Conservation (phyloP, 2,329 filamentous ascomycete genomes). For the Aspergillus nomiae region DNA sequence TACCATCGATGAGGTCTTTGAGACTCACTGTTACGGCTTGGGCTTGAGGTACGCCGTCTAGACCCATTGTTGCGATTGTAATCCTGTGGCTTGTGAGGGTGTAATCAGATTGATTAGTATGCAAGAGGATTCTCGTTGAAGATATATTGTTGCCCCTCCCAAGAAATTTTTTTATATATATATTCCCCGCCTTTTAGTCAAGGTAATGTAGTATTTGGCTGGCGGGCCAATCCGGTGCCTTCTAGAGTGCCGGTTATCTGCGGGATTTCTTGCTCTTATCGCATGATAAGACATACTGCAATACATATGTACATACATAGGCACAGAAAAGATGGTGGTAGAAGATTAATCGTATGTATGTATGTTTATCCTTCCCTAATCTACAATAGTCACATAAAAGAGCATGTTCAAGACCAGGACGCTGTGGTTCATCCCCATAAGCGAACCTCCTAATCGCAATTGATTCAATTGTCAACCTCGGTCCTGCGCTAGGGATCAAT, state of each 20-base stretch:
- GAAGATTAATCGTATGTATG: background rate
- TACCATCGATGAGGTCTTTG: slow-evolving; percentile 51
- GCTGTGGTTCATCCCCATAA: background rate
- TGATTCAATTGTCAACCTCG: background rate
- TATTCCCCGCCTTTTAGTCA: slow-evolving; percentile 27
- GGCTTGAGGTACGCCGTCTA: slow-evolving; percentile 27
- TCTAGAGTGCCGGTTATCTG: slow-evolving; percentile 9
- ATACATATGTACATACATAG: too few relatives aligned
- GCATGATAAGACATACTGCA: background rate
- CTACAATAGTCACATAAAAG: background rate
- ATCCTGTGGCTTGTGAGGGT: background rate
- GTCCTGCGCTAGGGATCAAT: background rate
- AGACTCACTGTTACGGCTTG: slow-evolving; percentile 52
- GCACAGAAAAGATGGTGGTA: background rate
- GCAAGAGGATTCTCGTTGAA: too few relatives aligned
- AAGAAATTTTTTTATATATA: background rate
- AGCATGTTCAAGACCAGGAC: too few relatives aligned
- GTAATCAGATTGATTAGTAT: background rate
- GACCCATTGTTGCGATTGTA: slow-evolving; percentile 18
- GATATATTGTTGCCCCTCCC: background rate
- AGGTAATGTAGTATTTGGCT: background rate
- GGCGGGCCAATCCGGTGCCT: slow-evolving; percentile 22
- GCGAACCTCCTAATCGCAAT: background rate
- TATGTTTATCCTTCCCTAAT: background rate
- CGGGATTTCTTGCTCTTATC: slow-evolving; percentile 13